A percentile compares a stretch with the other conserved stretches of the same genome.
Conservation (phyloP, 2,329 filamentous ascomycete species). For the Talaromyces pinophilus region DNA sequence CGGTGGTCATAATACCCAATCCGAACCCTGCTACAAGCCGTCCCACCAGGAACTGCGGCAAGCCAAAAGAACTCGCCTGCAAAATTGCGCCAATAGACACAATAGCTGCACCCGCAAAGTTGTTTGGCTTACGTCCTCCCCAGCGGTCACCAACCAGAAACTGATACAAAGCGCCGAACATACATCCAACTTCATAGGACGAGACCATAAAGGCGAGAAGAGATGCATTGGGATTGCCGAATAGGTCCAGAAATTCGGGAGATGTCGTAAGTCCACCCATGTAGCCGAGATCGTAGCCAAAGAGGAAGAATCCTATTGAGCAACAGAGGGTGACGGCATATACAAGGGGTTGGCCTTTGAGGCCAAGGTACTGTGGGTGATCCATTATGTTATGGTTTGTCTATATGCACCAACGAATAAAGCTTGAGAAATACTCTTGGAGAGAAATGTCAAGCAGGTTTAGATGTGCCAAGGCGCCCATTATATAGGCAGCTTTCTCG, state of each 20-base stretch:
- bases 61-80: constrained; percentile 26
- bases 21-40: constrained; percentile 31
- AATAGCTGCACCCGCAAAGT: constrained; percentile 41
- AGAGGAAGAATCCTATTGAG: constrained; percentile 45
- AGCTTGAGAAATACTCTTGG: neutral
- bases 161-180: constrained; percentile 33
- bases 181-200: constrained; percentile 32
- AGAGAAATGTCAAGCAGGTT: neutral
- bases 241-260: constrained; percentile 20
- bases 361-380: constrained; percentile 18
- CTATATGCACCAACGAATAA: neutral
- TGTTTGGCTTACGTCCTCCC: constrained; percentile 46
- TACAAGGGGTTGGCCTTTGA: constrained; percentile 27
- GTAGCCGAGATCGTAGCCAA: constrained; percentile 48
- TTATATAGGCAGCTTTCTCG: neutral
- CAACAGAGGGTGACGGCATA: constrained; percentile 30
- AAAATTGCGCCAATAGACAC: constrained; percentile 30
- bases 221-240: constrained; percentile 29
- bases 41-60: constrained; percentile 30
- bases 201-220: constrained; percentile 29
- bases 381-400: neutral
- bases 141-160: constrained; percentile 42
- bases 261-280: constrained; percentile 30
- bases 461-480: neutral
- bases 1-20: constrained; percentile 30